These are phyloP conservation scores for Penstemon newberryi DNA, from an alignment of 257 asterid genomes.

Conservation along the genomic window DNA sequence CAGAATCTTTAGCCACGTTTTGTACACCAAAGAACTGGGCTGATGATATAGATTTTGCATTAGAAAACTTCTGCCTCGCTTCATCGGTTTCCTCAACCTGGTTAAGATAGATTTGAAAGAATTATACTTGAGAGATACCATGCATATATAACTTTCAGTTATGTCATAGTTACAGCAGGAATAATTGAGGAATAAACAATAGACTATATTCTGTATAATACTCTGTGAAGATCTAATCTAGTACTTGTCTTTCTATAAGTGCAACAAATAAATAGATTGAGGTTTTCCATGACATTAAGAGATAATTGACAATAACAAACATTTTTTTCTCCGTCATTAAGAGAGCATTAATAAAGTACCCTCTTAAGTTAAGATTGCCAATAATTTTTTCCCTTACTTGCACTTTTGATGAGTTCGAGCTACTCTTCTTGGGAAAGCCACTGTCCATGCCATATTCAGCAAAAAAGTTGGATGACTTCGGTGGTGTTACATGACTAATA, in stretches of 20 bases:
- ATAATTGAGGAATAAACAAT: not conserved
- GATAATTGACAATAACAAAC: no score
- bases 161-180: not conserved
- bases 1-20: constrained; percentile 53
- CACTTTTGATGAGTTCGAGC: constrained; percentile 64
- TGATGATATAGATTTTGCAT: constrained; percentile 96
- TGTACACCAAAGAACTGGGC: constrained; percentile 89
- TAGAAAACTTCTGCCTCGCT: constrained; percentile 94
- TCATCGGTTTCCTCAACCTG: constrained; percentile 97
- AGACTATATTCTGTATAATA: no score
- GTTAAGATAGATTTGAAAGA: constrained; percentile 22
- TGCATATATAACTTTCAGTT: no score
- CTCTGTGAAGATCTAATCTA: no score
- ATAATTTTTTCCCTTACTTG: constrained; percentile 56
- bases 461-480: constrained; percentile 82
- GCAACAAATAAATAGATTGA: no score
- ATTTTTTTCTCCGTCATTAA: constrained; percentile 5
- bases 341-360: not conserved
- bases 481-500: constrained; percentile 71
- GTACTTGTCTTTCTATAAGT: no score
- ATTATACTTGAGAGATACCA: not conserved
- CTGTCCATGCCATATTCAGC: constrained; percentile 91
- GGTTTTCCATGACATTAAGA: no score
- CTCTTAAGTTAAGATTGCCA: not conserved
- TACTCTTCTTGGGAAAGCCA: constrained; percentile 74